Evolutionary conservation across 2,329 filamentous ascomycete genomes (phyloP).

Genomic region (Fusarium sp.): DNA sequence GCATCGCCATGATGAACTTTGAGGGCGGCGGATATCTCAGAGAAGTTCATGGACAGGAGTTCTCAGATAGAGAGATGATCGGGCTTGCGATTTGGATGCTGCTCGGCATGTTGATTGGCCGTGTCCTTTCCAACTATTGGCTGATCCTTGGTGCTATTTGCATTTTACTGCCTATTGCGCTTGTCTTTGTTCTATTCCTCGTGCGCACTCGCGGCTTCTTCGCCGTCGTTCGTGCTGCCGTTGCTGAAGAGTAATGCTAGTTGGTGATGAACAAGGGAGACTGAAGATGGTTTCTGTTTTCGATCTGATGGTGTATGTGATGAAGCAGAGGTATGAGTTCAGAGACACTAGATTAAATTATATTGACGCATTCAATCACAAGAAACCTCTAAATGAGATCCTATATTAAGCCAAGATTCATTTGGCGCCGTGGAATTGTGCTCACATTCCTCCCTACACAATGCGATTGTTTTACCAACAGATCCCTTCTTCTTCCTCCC

Average conservation of each 20-base stretch:
- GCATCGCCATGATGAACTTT: conserved; percentile 36
- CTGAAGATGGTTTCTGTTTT: conserved; percentile 49
- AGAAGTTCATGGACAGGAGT: conserved; percentile 5
- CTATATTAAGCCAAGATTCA: too few relatives aligned
- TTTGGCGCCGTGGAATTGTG: background rate
- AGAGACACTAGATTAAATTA: too few relatives aligned
- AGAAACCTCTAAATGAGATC: too few relatives aligned
- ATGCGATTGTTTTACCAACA: background rate
- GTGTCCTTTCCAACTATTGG: conserved; percentile 19
- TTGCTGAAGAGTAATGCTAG: background rate
- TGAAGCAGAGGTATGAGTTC: too few relatives aligned
- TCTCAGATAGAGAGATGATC: conserved; percentile 35
- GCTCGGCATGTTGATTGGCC: conserved; percentile 28
- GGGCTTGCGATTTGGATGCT: conserved; percentile 34
- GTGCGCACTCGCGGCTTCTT: conserved; percentile 35
- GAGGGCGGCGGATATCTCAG: conserved; percentile 34
- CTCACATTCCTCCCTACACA: background rate
- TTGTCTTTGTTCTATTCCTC: conserved; percentile 20
- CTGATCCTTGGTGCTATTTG: conserved; percentile 1
- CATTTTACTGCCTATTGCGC: conserved; percentile 8
- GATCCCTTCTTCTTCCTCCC: background rate
- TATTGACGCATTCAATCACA: too few relatives aligned
- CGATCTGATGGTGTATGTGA: too few relatives aligned
- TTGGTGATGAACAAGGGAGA: too few relatives aligned
- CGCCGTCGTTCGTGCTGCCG: conserved; percentile 10